Conservation (phyloP, 1,284 basidiomycete genomes). For the Neonothopanus nambi region DNA sequence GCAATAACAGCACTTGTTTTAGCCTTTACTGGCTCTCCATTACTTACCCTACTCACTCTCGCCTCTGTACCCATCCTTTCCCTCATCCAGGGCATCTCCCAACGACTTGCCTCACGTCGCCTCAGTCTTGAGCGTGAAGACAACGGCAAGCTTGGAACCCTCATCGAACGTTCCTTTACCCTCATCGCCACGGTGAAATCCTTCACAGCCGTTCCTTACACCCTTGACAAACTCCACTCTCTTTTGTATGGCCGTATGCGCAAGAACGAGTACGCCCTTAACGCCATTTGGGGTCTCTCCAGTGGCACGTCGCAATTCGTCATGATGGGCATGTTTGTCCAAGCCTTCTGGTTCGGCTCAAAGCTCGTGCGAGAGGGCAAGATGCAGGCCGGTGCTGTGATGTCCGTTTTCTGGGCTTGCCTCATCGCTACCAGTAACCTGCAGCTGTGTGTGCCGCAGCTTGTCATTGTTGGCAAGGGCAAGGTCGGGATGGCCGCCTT, state of each 20-base stretch:
- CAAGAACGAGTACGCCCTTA: constrained; percentile 53
- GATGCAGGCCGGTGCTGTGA: constrained; percentile 75
- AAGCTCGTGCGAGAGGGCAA: constrained; percentile 79
- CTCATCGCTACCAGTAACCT: constrained; percentile 86
- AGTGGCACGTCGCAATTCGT: constrained; percentile 74
- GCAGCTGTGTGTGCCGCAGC: constrained; percentile 82
- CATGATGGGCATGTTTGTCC: constrained; percentile 91
- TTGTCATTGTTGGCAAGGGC: constrained; percentile 81
- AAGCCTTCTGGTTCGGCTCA: constrained; percentile 95
- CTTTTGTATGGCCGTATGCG: constrained; percentile 50
- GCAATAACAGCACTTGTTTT: constrained; percentile 79
- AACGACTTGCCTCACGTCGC: constrained; percentile 66
- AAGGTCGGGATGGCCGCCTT: constrained; percentile 82
- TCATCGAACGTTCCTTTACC: constrained; percentile 76
- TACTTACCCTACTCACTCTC: constrained; percentile 89
- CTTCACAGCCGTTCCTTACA: constrained; percentile 82
- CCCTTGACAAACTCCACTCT: constrained; percentile 50
- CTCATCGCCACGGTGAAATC: constrained; percentile 94
- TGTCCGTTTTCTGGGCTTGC: constrained; percentile 97
- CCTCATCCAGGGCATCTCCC: constrained; percentile 74
- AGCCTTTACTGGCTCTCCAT: constrained; percentile 79
- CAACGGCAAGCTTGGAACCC: constrained; percentile 72
- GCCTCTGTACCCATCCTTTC: constrained; percentile 86
- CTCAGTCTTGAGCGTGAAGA: constrained; percentile 68
- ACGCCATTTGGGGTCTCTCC: constrained; percentile 77